Conservation (phyloP, 352 stramenopile species). For the Pythium phragmiticola region DNA sequence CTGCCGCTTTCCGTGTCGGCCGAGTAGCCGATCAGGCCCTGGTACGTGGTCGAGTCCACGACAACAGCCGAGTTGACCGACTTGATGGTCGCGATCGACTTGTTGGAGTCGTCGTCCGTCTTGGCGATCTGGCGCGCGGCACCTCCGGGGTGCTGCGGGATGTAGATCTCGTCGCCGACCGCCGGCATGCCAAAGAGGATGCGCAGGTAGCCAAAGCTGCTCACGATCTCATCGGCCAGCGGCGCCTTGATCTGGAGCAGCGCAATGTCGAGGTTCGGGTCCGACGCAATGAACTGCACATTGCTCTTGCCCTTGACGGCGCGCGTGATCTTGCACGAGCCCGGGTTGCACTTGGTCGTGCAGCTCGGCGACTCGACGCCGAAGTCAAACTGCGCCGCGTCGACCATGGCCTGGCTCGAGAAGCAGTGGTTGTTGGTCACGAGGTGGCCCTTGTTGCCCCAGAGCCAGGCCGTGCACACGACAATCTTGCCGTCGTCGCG, state of each 20-base stretch:
- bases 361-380: constrained; percentile 32
- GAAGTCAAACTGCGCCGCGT: constrained; percentile 34
- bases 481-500: constrained; percentile 45
- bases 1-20: constrained; percentile 38
- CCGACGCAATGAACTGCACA: constrained; percentile 57
- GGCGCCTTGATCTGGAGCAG: constrained; percentile 47
- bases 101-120: constrained; percentile 41
- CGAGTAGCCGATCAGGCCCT: constrained; percentile 31
- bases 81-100: constrained; percentile 35
- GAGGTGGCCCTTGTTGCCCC: constrained; percentile 57
- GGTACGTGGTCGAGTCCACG: constrained; percentile 30
- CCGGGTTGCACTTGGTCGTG: constrained; percentile 39
- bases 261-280: constrained; percentile 51
- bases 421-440: constrained; percentile 74
- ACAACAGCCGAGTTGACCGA: constrained; percentile 33
- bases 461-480: constrained; percentile 70
- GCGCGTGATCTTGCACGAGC: constrained; percentile 32
- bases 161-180: constrained; percentile 63
- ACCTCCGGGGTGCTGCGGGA: constrained; percentile 64
- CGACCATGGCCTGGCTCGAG: constrained; percentile 37
- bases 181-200: constrained; percentile 46
- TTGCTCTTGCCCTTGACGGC: constrained; percentile 37
- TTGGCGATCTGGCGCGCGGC: constrained; percentile 64
- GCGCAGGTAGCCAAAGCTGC: constrained; percentile 60
- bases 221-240: constrained; percentile 36